Evolutionary conservation across 2,329 filamentous ascomycete genomes (phyloP).

Genomic region (Parastagonospora avenae): DNA sequence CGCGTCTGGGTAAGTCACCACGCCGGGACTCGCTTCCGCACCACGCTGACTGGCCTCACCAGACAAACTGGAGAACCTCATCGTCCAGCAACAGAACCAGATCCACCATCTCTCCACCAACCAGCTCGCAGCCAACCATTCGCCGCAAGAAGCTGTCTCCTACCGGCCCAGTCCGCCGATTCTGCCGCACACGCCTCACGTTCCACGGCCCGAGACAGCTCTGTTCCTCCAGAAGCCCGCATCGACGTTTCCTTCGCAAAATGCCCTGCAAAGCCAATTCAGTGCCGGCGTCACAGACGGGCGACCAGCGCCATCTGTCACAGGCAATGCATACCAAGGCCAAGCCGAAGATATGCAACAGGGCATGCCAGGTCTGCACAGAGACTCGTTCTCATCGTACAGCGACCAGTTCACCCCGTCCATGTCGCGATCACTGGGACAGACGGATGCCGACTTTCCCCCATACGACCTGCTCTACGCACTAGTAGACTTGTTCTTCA

Average conservation of each 20-base stretch:
- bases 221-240: constrained; percentile 54
- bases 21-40: neutral
- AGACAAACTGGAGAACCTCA: constrained; percentile 53
- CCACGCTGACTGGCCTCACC: constrained; percentile 19
- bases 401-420: constrained; percentile 38
- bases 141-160: constrained; percentile 38
- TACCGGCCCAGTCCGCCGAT: constrained; percentile 42
- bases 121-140: constrained; percentile 29
- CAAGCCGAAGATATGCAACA: constrained; percentile 32
- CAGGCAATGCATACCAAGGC: constrained; percentile 36
- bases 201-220: constrained; percentile 51
- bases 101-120: constrained; percentile 50
- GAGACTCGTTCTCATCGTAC: constrained; percentile 37
- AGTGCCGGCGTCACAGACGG: constrained; percentile 46
- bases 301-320: constrained; percentile 27
- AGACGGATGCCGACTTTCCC: constrained; percentile 56
- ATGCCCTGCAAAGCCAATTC: constrained; percentile 39
- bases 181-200: constrained; percentile 46
- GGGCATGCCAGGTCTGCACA: constrained; percentile 26
- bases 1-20: constrained; percentile 57
- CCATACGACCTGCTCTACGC: constrained; percentile 66
- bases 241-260: constrained; percentile 38
- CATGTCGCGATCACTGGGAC: constrained; percentile 32
- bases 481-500: constrained; percentile 66
- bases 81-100: constrained; percentile 53